phyloP scores from a whole-genome alignment of 2,329 filamentous ascomycete genomes.

The Cladophialophora carrionii region DNA sequence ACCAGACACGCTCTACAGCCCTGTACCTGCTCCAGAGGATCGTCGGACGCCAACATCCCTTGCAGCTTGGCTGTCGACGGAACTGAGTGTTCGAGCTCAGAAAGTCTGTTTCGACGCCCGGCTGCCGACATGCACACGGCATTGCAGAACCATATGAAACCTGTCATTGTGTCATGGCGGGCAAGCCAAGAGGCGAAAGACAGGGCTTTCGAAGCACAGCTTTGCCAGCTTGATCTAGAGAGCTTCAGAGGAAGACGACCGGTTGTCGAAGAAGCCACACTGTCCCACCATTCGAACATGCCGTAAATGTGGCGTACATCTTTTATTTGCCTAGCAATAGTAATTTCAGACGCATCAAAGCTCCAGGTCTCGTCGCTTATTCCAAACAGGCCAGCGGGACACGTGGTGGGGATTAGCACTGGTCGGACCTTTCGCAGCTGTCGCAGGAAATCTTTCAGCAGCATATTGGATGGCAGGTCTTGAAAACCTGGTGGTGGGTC shows the following conservation, averaged over 20 bases:
- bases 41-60: background rate
- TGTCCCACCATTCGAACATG: background rate
- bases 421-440: background rate
- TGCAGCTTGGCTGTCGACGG: background rate
- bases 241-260: background rate
- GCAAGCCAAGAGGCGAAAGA: background rate
- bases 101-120: background rate
- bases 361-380: background rate
- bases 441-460: background rate
- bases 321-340: background rate
- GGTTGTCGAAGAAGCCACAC: background rate
- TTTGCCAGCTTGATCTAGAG: background rate
- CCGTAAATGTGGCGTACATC: background rate
- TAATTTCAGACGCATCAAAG: background rate
- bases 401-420: background rate
- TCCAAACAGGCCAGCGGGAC: background rate
- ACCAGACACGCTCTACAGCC: background rate
- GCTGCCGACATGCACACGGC: background rate
- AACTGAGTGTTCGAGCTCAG: background rate
- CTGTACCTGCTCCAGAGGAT: background rate
- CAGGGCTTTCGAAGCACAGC: background rate
- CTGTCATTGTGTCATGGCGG: background rate
- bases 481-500: background rate
- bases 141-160: background rate
- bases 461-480: background rate